Percentiles rank a stretch among this genome's conserved stretches.
Conservation (phyloP, 805 yeast species). For the Debaryomyces prosopidis region DNA sequence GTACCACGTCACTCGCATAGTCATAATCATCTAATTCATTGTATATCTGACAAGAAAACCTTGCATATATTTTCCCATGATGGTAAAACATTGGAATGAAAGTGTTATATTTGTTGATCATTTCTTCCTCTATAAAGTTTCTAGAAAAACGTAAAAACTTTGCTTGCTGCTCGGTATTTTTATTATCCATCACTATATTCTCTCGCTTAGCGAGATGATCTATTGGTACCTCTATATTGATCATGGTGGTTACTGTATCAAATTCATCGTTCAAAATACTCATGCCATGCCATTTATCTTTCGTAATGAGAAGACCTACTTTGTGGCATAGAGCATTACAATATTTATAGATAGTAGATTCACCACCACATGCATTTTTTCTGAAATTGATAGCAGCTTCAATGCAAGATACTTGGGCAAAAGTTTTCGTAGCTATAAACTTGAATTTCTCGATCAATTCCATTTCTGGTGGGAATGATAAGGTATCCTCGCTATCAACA, state of each 20-base stretch:
- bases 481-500: conserved; percentile 28
- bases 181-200: conserved; percentile 2
- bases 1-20: conserved; percentile 43
- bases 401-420: conserved; percentile 42
- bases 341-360: conserved; percentile 49
- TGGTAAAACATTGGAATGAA: conserved; percentile 49
- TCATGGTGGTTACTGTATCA: conserved; percentile 6
- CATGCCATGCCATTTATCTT: conserved; percentile 7
- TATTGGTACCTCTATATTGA: conserved; percentile 7
- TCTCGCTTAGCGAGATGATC: neutral
- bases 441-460: conserved; percentile 47
- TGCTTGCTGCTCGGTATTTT: neutral
- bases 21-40: conserved; percentile 56
- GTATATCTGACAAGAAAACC: conserved; percentile 64
- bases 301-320: conserved; percentile 42
- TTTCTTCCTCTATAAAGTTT: neutral
- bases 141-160: neutral
- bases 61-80: conserved; percentile 25
- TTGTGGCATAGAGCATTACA: conserved; percentile 44
- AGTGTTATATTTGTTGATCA: conserved; percentile 35
- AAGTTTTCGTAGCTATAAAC: conserved; percentile 51
- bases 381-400: conserved; percentile 56
- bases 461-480: conserved; percentile 20
- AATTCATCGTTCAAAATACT: neutral
- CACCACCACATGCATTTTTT: conserved; percentile 59